These are phyloP conservation scores for Cicer chorassanicum DNA, from an alignment of 306 rosid species.

Conservation along the genomic window DNA sequence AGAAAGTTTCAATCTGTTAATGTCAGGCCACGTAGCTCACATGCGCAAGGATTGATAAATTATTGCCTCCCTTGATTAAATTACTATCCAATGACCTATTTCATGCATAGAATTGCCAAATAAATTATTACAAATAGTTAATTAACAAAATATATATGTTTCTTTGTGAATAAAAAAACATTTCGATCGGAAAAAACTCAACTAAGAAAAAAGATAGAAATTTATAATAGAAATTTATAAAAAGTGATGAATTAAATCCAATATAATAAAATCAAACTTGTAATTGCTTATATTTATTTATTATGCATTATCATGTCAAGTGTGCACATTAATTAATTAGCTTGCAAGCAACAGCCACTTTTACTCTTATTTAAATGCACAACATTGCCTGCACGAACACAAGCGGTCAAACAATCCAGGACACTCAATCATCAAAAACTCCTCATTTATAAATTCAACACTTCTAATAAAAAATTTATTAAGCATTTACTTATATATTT, in stretches of 20 bases:
- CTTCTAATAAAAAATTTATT: background rate
- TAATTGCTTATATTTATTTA: background rate
- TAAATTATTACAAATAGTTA: background rate
- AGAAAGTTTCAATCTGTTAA: slow-evolving; percentile 9
- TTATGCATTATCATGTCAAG: background rate
- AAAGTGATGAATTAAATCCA: no score
- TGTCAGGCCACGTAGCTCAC: slow-evolving; percentile 13
- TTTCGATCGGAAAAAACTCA: no score
- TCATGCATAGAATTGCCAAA: background rate
- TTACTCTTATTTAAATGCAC: slow-evolving; percentile 9
- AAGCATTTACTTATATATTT: background rate
- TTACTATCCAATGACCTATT: slow-evolving; percentile 25
- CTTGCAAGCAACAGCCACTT: background rate
- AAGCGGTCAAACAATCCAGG: background rate
- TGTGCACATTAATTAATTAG: slow-evolving; percentile 1
- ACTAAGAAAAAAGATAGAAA: no score
- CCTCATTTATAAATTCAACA: background rate
- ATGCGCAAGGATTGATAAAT: slow-evolving; percentile 11
- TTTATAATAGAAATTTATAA: no score
- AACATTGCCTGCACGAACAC: slow-evolving; percentile 34
- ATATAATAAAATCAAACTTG: background rate
- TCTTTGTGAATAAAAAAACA: no score
- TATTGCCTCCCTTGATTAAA: background rate
- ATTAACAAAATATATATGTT: background rate
- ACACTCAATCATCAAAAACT: slow-evolving; percentile 16